These are phyloP conservation scores for Eucalyptus leucophloia DNA, from an alignment of 345 rosid genomes.

Conservation along the genomic window DNA sequence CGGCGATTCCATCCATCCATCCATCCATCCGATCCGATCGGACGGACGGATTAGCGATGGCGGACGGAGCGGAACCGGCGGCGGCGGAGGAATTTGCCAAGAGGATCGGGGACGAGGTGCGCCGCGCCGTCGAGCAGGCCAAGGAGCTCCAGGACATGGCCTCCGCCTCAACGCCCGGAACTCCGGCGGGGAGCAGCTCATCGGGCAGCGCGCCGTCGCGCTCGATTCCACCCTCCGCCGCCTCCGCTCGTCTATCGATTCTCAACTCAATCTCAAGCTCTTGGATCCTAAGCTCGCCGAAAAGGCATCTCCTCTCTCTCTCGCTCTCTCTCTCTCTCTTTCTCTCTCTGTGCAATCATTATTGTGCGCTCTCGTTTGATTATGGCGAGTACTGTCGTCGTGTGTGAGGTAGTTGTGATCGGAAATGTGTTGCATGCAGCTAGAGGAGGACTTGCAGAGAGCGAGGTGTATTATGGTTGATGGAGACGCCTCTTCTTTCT, in stretches of 20 bases:
- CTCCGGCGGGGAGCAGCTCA: constrained; percentile 54
- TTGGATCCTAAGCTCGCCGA: constrained; percentile 42
- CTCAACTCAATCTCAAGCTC: constrained; percentile 15
- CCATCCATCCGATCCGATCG: background rate
- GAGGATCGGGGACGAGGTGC: constrained; percentile 58
- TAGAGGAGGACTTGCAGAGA: constrained; percentile 76
- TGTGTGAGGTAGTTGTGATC: background rate
- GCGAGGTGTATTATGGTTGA: constrained; percentile 62
- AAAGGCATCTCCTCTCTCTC: constrained; percentile 26
- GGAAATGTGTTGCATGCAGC: constrained; percentile 15
- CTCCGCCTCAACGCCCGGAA: constrained; percentile 37
- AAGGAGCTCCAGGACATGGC: constrained; percentile 75
- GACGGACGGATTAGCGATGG: background rate
- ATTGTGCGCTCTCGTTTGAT: background rate
- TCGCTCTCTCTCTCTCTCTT: background rate
- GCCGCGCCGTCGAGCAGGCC: constrained; percentile 48
- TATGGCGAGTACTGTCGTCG: background rate
- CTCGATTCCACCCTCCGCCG: constrained; percentile 65
- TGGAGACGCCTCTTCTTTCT: constrained; percentile 82
- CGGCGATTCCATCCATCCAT: background rate
- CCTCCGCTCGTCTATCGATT: constrained; percentile 31
- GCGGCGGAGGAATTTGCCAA: constrained; percentile 1
- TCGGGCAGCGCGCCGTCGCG: constrained; percentile 55
- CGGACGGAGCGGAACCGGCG: background rate
- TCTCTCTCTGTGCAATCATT: background rate